These are phyloP conservation scores for Pelargonium myrrhifolium DNA, from an alignment of 441 rosid genomes.

Conservation along the genomic window DNA sequence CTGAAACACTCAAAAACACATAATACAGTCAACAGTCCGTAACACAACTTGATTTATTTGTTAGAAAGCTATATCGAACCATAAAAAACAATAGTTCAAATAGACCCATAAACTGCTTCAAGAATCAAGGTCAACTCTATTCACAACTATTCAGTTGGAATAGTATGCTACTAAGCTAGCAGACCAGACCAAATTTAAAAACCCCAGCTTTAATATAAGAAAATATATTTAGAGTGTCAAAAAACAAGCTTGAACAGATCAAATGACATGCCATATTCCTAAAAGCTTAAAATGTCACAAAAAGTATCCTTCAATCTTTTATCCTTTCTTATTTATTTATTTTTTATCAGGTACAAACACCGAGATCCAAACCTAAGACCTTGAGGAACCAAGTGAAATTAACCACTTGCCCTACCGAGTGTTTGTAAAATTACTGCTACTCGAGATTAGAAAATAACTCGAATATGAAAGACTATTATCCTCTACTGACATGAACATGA, in stretches of 20 bases:
- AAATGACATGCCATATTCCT: not conserved
- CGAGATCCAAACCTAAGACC: too few relatives aligned
- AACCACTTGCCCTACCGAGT: too few relatives aligned
- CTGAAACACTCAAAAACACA: conserved; percentile 30
- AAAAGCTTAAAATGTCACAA: not conserved
- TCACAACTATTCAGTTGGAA: not conserved
- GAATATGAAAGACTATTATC: not conserved
- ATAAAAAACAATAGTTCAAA: not conserved
- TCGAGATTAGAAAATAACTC: not conserved
- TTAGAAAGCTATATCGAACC: not conserved
- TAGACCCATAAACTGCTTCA: not conserved
- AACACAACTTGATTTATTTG: not conserved
- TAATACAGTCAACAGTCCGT: conserved; percentile 1
- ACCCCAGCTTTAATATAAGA: not conserved
- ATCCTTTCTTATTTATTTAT: too few relatives aligned
- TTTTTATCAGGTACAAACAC: too few relatives aligned
- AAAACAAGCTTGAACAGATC: not conserved
- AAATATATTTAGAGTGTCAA: not conserved
- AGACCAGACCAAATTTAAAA: not conserved
- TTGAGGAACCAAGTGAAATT: too few relatives aligned
- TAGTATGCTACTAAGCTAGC: not conserved
- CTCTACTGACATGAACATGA: conserved; percentile 4
- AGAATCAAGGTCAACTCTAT: not conserved
- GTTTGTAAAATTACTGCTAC: too few relatives aligned
- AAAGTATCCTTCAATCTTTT: not conserved